phyloP scores from a whole-genome alignment of 805 yeast species.

The Hanseniaspora pseudoguilliermondii region DNA sequence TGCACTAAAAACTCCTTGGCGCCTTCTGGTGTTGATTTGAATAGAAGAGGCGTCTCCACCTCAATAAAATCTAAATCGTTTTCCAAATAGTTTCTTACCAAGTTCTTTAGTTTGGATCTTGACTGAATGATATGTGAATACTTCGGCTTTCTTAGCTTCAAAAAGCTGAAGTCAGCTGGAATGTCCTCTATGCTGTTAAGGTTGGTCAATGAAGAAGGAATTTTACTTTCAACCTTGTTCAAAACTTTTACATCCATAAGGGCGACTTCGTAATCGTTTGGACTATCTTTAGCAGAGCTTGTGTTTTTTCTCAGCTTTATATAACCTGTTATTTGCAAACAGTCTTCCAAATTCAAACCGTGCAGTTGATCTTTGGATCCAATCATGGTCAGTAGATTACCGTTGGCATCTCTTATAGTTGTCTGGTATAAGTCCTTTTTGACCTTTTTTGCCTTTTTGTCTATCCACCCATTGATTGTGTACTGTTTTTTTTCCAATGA shows the following conservation, averaged over 20 bases:
- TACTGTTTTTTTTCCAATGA: constrained; percentile 23
- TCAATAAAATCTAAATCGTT: constrained; percentile 48
- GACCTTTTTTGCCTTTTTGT: constrained; percentile 56
- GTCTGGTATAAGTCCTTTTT: constrained; percentile 60
- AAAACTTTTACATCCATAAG: constrained; percentile 41
- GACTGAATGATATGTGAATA: constrained; percentile 44
- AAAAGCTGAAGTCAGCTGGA: constrained; percentile 70
- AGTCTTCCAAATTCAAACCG: constrained; percentile 56
- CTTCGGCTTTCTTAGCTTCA: constrained; percentile 56
- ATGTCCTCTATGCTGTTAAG: constrained; percentile 24
- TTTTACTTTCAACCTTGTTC: constrained; percentile 28
- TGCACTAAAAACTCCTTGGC: constrained; percentile 94
- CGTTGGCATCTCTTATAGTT: constrained; percentile 58
- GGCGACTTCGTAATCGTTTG: constrained; percentile 43
- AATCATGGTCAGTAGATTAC: constrained; percentile 43
- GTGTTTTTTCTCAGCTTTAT: constrained; percentile 24
- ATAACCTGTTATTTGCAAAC: constrained; percentile 52
- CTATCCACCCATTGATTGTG: constrained; percentile 71
- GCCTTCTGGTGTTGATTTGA: constrained; percentile 96
- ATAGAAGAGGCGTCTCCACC: constrained; percentile 82
- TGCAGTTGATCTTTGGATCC: constrained; percentile 30
- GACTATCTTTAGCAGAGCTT: constrained; percentile 16
- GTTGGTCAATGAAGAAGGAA: background rate
- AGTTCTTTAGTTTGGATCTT: constrained; percentile 43
- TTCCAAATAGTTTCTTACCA: constrained; percentile 32